Evolutionary conservation across 1,139 yeast species (phyloP), one percentile per base, ranked within the genome.

Genomic region (Barnettozyma hawaiiensis): DNA sequence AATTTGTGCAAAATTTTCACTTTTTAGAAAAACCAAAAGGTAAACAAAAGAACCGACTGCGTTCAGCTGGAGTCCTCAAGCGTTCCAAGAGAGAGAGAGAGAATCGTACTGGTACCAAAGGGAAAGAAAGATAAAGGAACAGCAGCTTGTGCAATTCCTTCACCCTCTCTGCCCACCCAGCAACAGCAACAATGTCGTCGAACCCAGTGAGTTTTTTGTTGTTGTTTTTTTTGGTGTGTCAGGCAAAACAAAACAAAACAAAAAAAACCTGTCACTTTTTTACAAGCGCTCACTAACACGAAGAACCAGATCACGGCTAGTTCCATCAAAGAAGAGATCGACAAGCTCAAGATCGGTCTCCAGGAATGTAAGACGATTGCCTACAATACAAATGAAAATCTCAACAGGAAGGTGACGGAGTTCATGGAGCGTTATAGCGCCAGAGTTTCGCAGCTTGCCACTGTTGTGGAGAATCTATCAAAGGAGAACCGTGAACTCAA

Each of bases 401-500:
- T 51, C 15, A 48, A 47, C 38, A 51, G 55, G 39, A 52, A 46
- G 33, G 39, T 56, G 26, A 51, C 46, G 15, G 57, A 53, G 9
- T 46, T 43, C 36, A 47, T 53, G 23, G 58, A 55, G 16, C 47
- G 53, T 12, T 49, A 48, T 12, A 53, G 47, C 35, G 36, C 52
- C 10, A 51, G 48, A 40, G 33, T 54, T 19, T 43, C 40, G 11
- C 54, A 54, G 31, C 27, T 56, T 21, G 47, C 43, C 34, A 44
- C 53, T 5, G 49, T 54, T 14, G 45, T 53, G 11, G 59, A 56
- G 14, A 34, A 47, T 3, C 47, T 56, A 21, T 47, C 51, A 28
- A 54, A 55, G 39, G 60, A 56, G 26, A 56, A 56, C 40, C 54
- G 49, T 34, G 57, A 54, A 23, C 39, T 56, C 35, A 56, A 54